phyloP scores from a whole-genome alignment of 495 filamentous ascomycete species.

The Glonium stellatum region DNA sequence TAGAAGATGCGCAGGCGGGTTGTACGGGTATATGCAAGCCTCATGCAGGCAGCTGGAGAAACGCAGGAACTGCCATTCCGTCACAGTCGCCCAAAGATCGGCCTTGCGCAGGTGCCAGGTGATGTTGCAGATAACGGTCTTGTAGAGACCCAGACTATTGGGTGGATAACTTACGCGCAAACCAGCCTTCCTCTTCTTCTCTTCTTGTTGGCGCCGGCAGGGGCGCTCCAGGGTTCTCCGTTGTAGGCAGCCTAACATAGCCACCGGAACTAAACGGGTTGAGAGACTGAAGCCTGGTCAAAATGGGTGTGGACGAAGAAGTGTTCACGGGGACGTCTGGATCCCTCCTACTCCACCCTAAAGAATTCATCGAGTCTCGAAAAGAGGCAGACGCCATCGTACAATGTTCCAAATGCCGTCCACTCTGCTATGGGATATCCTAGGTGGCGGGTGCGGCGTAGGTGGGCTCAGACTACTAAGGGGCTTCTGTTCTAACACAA shows the following conservation, averaged over 20 bases:
- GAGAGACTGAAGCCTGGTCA: constrained; percentile 73
- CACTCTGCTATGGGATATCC: not conserved
- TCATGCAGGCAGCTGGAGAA: constrained; percentile 26
- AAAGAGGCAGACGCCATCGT: constrained; percentile 87
- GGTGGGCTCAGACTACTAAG: constrained; percentile 11
- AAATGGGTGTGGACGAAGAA: constrained; percentile 59
- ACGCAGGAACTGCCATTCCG: constrained; percentile 33
- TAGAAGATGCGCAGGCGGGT: constrained; percentile 7
- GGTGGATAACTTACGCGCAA: constrained; percentile 71
- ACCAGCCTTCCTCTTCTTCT: constrained; percentile 92
- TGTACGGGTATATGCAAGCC: constrained; percentile 27
- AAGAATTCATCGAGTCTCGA: constrained; percentile 84
- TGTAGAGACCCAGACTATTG: not conserved
- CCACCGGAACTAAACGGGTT: constrained; percentile 87
- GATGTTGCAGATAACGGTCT: constrained; percentile 6
- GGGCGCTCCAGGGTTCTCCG: constrained; percentile 77
- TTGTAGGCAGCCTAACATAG: constrained; percentile 84
- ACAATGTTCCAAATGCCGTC: not conserved
- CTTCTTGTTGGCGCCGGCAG: constrained; percentile 76
- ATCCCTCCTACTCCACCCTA: constrained; percentile 90
- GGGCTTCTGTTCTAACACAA: not conserved
- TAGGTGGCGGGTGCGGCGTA: no score
- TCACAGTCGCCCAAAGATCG: constrained; percentile 24
- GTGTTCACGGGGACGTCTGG: constrained; percentile 73
- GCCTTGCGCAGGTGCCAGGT: constrained; percentile 11